Percentiles rank a stretch among this genome's conserved stretches.
Conservation (phyloP, 345 rosid species). For the Salix exigua region DNA sequence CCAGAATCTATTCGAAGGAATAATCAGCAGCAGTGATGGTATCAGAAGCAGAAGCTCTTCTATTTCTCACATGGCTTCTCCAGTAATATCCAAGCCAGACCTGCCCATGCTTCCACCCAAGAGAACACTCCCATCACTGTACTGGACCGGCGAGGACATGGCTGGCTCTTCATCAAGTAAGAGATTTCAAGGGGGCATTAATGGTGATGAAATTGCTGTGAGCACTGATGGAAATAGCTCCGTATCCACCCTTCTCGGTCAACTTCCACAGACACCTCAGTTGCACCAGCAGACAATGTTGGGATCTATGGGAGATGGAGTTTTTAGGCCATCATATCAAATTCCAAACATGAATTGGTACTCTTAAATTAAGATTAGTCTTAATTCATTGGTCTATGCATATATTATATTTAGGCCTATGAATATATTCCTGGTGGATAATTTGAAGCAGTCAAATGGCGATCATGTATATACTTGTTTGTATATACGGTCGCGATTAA, state of each 20-base stretch:
- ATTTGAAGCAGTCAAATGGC: neutral
- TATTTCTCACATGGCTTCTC: slow-evolving; percentile 32
- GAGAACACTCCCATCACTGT: slow-evolving; percentile 54
- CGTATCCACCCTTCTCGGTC: slow-evolving; percentile 45
- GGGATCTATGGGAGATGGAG: slow-evolving; percentile 54
- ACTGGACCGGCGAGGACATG: slow-evolving; percentile 48
- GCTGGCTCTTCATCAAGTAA: slow-evolving; percentile 43
- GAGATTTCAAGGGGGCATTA: slow-evolving; percentile 41
- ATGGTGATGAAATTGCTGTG: slow-evolving; percentile 22
- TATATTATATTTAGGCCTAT: neutral
- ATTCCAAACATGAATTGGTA: slow-evolving; percentile 74
- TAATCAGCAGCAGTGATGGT: slow-evolving; percentile 28
- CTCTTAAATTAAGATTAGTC: slow-evolving; percentile 34
- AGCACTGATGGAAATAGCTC: slow-evolving; percentile 37
- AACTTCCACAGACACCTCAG: slow-evolving; percentile 44
- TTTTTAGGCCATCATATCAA: slow-evolving; percentile 55
- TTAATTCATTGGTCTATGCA: neutral
- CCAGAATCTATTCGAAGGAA: slow-evolving; percentile 41
- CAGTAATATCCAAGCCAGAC: slow-evolving; percentile 38
- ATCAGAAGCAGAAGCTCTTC: slow-evolving; percentile 9
- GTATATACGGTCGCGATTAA: slow-evolving; percentile 4
- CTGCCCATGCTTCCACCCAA: slow-evolving; percentile 47
- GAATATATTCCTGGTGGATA: neutral
- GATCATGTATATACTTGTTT: neutral
- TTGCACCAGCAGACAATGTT: slow-evolving; percentile 45